Conservation (phyloP, 495 filamentous ascomycete species). For the Penicillium egyptiacum region DNA sequence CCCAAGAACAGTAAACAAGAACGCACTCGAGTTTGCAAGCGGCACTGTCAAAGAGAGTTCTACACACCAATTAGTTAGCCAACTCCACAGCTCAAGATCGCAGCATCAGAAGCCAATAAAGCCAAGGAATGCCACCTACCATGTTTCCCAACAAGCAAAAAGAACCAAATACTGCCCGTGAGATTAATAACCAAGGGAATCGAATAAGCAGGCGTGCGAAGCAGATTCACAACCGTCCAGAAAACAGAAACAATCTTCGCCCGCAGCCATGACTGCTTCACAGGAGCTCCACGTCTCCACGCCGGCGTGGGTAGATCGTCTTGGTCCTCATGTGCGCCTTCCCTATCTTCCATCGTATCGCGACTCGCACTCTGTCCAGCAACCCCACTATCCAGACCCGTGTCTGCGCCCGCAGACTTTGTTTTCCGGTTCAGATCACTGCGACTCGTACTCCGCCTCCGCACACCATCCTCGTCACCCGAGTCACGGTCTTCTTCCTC, state of each 20-base stretch:
- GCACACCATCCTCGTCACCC: conserved; percentile 9
- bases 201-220: conserved; percentile 79
- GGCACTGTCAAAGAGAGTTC: conserved; percentile 93
- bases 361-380: not conserved
- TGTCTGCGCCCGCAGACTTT: not conserved
- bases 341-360: not conserved
- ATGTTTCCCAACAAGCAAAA: conserved; percentile 87
- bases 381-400: not conserved
- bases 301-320: conserved; percentile 28
- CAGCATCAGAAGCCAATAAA: not conserved
- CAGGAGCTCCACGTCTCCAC: conserved; percentile 23
- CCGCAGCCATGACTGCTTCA: conserved; percentile 47
- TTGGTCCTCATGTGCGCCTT: conserved; percentile 17
- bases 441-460: conserved; percentile 23
- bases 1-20: conserved; percentile 90
- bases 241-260: conserved; percentile 55
- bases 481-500: conserved; percentile 10
- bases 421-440: conserved; percentile 1
- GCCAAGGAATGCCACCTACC: conserved; percentile 54
- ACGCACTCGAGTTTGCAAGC: conserved; percentile 90
- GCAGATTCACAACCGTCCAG: conserved; percentile 74
- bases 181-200: conserved; percentile 84
- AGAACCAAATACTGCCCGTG: conserved; percentile 97
- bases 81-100: not conserved
- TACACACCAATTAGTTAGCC: conserved; percentile 27